Percentiles rank a stretch among this genome's conserved stretches.
phyloP scores from a whole-genome alignment of 805 yeast genomes.

The Clavispora phyllophila region DNA sequence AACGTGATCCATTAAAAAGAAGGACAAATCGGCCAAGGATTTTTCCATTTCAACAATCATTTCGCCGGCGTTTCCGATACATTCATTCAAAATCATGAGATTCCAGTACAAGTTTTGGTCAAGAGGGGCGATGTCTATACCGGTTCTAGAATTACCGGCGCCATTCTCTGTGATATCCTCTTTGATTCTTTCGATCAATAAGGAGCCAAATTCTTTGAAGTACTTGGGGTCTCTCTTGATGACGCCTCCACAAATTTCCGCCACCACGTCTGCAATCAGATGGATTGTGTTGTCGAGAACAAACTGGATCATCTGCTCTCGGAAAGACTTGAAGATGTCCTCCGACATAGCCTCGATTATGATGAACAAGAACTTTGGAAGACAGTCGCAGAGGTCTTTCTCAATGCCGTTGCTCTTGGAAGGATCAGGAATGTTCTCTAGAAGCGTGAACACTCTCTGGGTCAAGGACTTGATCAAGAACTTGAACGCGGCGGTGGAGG shows the following conservation, averaged over 20 bases:
- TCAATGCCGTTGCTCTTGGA: slow-evolving; percentile 49
- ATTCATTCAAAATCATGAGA: slow-evolving; percentile 62
- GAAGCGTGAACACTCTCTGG: slow-evolving; percentile 53
- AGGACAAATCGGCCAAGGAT: slow-evolving; percentile 45
- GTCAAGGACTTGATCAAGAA: slow-evolving; percentile 53
- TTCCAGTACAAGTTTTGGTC: slow-evolving; percentile 76
- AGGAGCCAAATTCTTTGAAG: slow-evolving; percentile 39
- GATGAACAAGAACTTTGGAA: slow-evolving; percentile 34
- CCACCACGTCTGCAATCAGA: slow-evolving; percentile 60
- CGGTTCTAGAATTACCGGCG: slow-evolving; percentile 72
- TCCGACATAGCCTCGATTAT: slow-evolving; percentile 56
- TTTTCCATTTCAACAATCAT: slow-evolving; percentile 39
- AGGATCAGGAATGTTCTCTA: slow-evolving; percentile 67
- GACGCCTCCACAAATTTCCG: slow-evolving; percentile 68
- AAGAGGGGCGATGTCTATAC: slow-evolving; percentile 63
- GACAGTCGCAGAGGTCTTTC: slow-evolving; percentile 32
- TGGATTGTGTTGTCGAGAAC: slow-evolving; percentile 55
- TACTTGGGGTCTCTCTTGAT: slow-evolving; percentile 56
- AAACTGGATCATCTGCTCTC: slow-evolving; percentile 49
- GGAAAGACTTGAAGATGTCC: slow-evolving; percentile 43
- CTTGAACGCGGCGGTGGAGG: slow-evolving; percentile 69
- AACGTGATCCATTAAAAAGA: slow-evolving; percentile 42
- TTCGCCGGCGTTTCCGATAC: slow-evolving; percentile 62
- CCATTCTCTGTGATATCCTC: slow-evolving; percentile 70
- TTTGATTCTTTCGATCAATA: slow-evolving; percentile 48